Base-by-base conservation (phyloP, 1,284 basidiomycete species). In the Papiliotrema laurentii region DNA sequence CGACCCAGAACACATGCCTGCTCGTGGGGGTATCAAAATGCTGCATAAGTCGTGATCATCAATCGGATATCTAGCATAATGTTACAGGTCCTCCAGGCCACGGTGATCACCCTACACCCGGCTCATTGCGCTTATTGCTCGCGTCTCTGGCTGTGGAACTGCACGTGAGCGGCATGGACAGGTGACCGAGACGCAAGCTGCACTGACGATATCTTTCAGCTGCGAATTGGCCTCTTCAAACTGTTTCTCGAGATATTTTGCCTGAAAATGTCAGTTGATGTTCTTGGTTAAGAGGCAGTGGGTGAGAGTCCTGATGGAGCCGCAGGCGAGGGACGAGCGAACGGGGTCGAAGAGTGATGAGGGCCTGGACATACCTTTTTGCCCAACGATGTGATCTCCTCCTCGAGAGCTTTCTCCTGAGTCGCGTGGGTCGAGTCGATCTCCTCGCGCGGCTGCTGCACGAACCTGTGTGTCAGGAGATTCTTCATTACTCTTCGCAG, bases 171-270 rank as follows among this genome's bases (percentile, higher is more conserved):
- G 18, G n/a, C n/a, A 10, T 37, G 41, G 18, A 24, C 31, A 25
- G 22, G 28, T 16, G 24, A 13, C 22, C 25, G 13, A 45, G 21
- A 24, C 49, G 18, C 33, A 14, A 24, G 16, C 5, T 30, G 2
- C 27, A 44, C 86, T 60, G 60, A 91, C 89, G 45, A 93, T 92
- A 72, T 93, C 89, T 46, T 86, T 82, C 50, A 93, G 74, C 64
- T 92, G 90, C 19, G 77, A 77, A 69, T 92, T 87, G 1, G 90
- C 87, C 63, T 92, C 89, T 53, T 86, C 87, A 68, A 87, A 88
- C 66, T 91, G 88, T 64, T 91, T 92, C 71, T 93, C 89, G 5
- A 92, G 78, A 69, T 86, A 92, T 72, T 92, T 93, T 19, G 83
- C 78, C 88, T 91, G 41, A 13, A 10, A 3, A n/a, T n/a, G 22